Conservation (phyloP, 2,329 filamentous ascomycete genomes). For the Pseudogymnoascus sp. region DNA sequence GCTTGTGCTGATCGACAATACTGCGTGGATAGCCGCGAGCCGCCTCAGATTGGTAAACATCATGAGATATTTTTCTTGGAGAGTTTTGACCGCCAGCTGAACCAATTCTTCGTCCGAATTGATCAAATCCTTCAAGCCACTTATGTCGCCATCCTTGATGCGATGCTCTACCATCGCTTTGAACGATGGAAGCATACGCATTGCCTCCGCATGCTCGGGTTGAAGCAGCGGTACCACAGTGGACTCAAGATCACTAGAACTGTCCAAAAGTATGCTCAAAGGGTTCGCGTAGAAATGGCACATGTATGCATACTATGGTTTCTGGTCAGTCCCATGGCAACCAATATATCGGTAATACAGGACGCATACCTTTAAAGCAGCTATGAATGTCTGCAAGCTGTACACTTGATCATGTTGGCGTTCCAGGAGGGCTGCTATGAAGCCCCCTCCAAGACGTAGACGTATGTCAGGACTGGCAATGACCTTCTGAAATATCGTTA, state of each 20-base stretch:
- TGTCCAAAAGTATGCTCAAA: conserved; percentile 55
- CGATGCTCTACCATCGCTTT: conserved; percentile 44
- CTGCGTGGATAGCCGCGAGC: not conserved
- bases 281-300: conserved; percentile 77
- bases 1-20: not conserved
- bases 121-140: conserved; percentile 15
- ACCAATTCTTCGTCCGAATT: conserved; percentile 2
- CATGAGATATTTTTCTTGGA: not conserved
- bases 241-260: conserved; percentile 25
- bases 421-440: conserved; percentile 59
- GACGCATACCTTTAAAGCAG: conserved; percentile 55
- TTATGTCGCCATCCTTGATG: conserved; percentile 37
- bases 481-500: conserved; percentile 61
- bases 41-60: not conserved
- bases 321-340: conserved; percentile 13
- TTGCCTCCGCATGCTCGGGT: conserved; percentile 56
- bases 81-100: not conserved
- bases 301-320: conserved; percentile 69
- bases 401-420: conserved; percentile 72
- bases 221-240: conserved; percentile 37
- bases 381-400: conserved; percentile 65
- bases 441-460: conserved; percentile 55
- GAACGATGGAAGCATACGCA: conserved; percentile 65
- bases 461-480: conserved; percentile 51
- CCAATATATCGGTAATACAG: not conserved